Evolutionary conservation across 495 filamentous ascomycete species (phyloP).

Genomic region (Lophiotrema nucula): DNA sequence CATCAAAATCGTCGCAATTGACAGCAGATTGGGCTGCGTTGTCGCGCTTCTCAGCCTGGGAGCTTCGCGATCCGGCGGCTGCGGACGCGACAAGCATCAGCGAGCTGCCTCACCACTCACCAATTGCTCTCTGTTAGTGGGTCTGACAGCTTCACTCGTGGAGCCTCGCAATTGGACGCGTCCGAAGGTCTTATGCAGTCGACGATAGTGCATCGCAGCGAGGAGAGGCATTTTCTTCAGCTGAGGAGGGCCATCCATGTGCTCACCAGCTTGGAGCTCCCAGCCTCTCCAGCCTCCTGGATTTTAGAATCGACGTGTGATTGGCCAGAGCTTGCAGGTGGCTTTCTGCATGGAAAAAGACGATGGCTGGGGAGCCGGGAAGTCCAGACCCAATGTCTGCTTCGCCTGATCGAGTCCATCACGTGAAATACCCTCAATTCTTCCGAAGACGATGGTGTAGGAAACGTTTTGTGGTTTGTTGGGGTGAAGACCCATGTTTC

Average conservation of each 20-base stretch:
- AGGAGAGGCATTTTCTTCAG: slow-evolving; percentile 28
- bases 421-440: not conserved
- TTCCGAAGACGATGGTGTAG: no score
- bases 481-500: no score
- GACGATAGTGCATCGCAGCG: slow-evolving; percentile 25
- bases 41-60: not conserved
- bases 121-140: not conserved
- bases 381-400: not conserved
- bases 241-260: slow-evolving; percentile 20
- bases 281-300: slow-evolving; percentile 26
- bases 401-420: not conserved
- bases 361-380: slow-evolving; percentile 13
- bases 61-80: not conserved
- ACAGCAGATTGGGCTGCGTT: not conserved
- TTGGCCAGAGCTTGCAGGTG: slow-evolving; percentile 18
- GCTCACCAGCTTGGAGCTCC: not conserved
- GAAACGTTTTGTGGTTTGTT: no score
- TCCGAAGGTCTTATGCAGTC: slow-evolving; percentile 13
- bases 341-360: slow-evolving; percentile 16
- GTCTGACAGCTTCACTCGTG: slow-evolving; percentile 22
- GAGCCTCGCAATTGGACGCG: slow-evolving; percentile 27
- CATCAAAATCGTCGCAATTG: not conserved
- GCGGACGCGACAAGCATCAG: not conserved
- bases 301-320: not conserved
- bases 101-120: no score